A percentile compares a stretch with the other conserved stretches of the same genome.
These are phyloP conservation scores for Trametes coccinea DNA, from an alignment of 768 basidiomycete genomes.

Conservation along the genomic window DNA sequence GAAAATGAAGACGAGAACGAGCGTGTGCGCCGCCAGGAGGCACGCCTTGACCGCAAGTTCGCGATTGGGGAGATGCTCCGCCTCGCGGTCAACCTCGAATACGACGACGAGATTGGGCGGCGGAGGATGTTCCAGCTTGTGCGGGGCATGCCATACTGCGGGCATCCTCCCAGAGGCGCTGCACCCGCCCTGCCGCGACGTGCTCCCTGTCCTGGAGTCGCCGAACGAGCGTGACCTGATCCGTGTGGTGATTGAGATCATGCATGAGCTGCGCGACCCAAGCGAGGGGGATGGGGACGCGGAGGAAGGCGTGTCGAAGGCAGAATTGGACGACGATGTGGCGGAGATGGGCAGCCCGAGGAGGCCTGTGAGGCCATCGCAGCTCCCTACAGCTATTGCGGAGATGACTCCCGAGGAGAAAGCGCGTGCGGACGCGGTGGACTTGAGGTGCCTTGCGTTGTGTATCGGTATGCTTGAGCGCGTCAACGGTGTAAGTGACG, in stretches of 20 bases:
- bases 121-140: constrained; percentile 86
- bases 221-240: constrained; percentile 82
- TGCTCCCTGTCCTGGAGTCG: constrained; percentile 71
- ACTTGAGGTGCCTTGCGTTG: constrained; percentile 72
- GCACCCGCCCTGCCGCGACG: constrained; percentile 77
- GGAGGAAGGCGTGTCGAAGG: constrained; percentile 29
- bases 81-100: constrained; percentile 80
- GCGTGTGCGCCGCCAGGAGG: constrained; percentile 45
- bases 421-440: constrained; percentile 57
- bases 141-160: constrained; percentile 83
- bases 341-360: constrained; percentile 31
- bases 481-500: constrained; percentile 71
- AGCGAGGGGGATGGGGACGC: constrained; percentile 42
- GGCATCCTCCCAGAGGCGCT: constrained; percentile 67
- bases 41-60: constrained; percentile 54
- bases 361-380: constrained; percentile 15
- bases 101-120: constrained; percentile 88
- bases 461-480: constrained; percentile 86
- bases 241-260: constrained; percentile 83
- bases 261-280: constrained; percentile 73
- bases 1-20: constrained; percentile 41
- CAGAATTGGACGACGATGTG: constrained; percentile 32
- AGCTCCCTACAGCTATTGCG: constrained; percentile 34
- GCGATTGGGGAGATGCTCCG: constrained; percentile 78
- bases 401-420: constrained; percentile 63